Evolutionary conservation across 768 basidiomycete species (phyloP), one percentile per base, ranked within the genome.

Genomic region (Amanita molliuscula): DNA sequence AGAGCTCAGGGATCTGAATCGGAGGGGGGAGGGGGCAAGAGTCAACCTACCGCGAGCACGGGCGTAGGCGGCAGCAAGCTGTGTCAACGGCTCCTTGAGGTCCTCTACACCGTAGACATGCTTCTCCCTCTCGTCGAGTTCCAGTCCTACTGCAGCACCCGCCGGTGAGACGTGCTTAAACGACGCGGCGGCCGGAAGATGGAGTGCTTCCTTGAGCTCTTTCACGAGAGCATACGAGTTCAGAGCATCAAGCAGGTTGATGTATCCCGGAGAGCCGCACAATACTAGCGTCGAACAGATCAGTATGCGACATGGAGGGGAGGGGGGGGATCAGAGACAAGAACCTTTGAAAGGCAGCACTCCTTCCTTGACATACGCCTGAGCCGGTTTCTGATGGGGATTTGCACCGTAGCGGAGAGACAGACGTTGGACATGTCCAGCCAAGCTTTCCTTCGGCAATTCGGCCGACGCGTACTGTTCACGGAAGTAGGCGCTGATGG

Each of bases 111-210:
- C 95, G 55, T 97, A 98, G 0, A 98, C 94, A 58, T 87, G 82
- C 61, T 93, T 90, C 67, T 97, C 94, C 0, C 74, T 77, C 25
- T 88, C 84, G 56, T 82, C 75, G 38, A 99, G 75, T 61, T 79
- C 79, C 50, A 96, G 64, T 20, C 93, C 95, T 10, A 97, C 89
- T 23, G 94, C 96, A 5, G 89, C 93, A 45, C 96, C 96, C 1
- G 96, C 96, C 9, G 96, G 96, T 15, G 95, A 98, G 53, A 99
- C 96, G 61, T 99, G 96, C 71, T 99, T 99, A 82, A 98, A 99
- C 0, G 94, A 97, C 0, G 96, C 95, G 10, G 96, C 95, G 11
- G 96, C 96, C 15, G 96, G 94, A 41, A 98, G 80, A 31, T 73
- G 67, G 50, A 98, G 78, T 0, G 89, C 89, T 51, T 81, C 88